Conservation (phyloP, 2,329 filamentous ascomycete genomes). For the Fusarium sp. region DNA sequence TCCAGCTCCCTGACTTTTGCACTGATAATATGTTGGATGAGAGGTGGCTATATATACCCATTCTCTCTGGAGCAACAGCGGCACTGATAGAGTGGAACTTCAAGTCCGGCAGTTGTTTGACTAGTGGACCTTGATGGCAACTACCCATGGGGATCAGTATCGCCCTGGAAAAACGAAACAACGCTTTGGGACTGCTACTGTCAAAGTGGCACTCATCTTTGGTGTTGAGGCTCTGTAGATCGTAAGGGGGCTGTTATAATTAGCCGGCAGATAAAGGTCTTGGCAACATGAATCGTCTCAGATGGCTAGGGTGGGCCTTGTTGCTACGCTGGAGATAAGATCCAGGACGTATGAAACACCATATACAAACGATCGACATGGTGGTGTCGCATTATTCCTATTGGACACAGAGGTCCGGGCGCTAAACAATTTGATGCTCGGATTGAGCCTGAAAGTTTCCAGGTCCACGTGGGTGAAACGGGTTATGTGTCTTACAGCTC, state of each 20-base stretch:
- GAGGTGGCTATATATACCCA: background rate
- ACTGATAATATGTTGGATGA: background rate
- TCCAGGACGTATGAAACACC: background rate
- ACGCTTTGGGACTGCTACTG: background rate
- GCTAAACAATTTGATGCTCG: background rate
- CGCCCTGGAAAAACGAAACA: background rate
- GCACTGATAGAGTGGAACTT: background rate
- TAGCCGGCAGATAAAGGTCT: background rate
- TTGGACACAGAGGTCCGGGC: background rate
- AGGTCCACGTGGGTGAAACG: background rate
- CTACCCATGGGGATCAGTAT: background rate
- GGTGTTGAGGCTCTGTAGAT: conserved; percentile 1
- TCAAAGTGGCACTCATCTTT: background rate
- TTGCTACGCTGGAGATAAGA: conserved; percentile 1
- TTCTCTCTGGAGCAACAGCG: background rate
- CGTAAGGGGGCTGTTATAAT: background rate
- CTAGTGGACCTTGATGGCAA: background rate
- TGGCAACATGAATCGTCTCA: background rate
- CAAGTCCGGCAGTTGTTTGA: background rate
- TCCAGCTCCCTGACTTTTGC: conserved; percentile 9
- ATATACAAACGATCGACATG: background rate
- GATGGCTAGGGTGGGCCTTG: background rate
- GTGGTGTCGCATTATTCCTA: background rate
- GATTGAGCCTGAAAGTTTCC: background rate
- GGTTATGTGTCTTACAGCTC: background rate